Evolutionary conservation across 768 basidiomycete genomes (phyloP).

Genomic region (Leccinum boreale): DNA sequence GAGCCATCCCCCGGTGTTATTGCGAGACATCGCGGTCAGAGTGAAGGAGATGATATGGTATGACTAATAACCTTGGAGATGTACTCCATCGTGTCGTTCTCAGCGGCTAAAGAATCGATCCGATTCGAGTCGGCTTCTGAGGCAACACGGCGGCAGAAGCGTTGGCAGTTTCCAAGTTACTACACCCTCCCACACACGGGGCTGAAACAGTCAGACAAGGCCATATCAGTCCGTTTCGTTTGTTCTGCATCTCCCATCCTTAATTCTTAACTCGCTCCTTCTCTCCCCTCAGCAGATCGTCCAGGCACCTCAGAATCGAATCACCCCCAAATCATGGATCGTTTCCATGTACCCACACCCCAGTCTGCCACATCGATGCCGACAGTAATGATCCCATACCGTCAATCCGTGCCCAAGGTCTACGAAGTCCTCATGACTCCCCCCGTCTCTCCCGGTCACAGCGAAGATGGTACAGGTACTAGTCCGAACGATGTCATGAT

Average conservation of each 20-base stretch:
- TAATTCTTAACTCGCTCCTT: neutral
- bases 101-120: conserved; percentile 8
- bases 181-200: neutral
- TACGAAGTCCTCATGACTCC: conserved; percentile 67
- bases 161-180: neutral
- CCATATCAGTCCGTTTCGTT: conserved; percentile 10
- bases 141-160: conserved; percentile 8
- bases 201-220: conserved; percentile 6
- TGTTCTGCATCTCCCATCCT: neutral
- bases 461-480: conserved; percentile 35
- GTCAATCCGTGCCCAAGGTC: conserved; percentile 43
- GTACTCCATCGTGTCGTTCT: neutral
- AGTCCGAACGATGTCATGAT: conserved; percentile 5
- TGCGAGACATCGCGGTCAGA: conserved; percentile 30
- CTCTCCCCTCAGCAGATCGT: neutral
- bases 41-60: neutral
- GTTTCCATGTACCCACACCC: conserved; percentile 21
- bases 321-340: conserved; percentile 19
- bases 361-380: conserved; percentile 11
- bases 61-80: conserved; percentile 3
- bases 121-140: conserved; percentile 9
- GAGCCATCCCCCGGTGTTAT: conserved; percentile 46
- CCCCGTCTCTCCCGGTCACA: conserved; percentile 59
- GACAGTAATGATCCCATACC: conserved; percentile 18
- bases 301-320: conserved; percentile 1